Evolutionary conservation across 2,329 filamentous ascomycete species (phyloP).

Genomic region (Pseudogymnoascus sp.): DNA sequence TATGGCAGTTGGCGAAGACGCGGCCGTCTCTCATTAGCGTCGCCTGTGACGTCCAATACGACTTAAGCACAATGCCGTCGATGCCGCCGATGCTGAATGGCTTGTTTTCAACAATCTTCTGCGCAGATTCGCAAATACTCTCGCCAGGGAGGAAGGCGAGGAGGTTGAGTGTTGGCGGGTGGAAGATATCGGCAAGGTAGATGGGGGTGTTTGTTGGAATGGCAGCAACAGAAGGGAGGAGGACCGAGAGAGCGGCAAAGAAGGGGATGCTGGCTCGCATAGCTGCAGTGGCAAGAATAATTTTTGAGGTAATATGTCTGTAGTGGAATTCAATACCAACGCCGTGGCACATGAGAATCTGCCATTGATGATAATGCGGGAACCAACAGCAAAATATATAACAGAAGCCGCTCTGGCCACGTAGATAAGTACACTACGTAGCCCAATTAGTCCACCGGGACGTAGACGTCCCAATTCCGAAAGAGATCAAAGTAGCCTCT

Average conservation of each 20-base stretch:
- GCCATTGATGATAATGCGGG: background rate
- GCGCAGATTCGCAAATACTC: background rate
- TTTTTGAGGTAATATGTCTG: background rate
- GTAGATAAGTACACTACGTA: background rate
- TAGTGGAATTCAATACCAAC: background rate
- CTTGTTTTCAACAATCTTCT: background rate
- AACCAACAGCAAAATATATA: background rate
- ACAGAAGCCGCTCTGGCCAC: background rate
- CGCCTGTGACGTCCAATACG: background rate
- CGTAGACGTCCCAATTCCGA: background rate
- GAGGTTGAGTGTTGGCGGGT: background rate
- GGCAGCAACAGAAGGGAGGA: background rate
- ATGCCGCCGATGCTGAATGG: background rate
- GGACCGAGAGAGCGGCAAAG: background rate
- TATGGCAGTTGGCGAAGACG: background rate
- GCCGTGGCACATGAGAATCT: background rate
- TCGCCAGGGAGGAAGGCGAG: background rate
- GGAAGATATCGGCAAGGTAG: slow-evolving; percentile 2
- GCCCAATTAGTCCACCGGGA: background rate
- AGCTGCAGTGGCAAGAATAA: background rate
- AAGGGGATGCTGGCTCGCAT: background rate
- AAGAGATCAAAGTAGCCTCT: background rate
- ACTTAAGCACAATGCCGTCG: background rate
- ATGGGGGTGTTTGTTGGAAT: slow-evolving; percentile 7
- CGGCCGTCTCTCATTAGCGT: background rate